Evolutionary conservation across 2,329 filamentous ascomycete genomes (phyloP).

Genomic region (Ophiostoma fasciatum): DNA sequence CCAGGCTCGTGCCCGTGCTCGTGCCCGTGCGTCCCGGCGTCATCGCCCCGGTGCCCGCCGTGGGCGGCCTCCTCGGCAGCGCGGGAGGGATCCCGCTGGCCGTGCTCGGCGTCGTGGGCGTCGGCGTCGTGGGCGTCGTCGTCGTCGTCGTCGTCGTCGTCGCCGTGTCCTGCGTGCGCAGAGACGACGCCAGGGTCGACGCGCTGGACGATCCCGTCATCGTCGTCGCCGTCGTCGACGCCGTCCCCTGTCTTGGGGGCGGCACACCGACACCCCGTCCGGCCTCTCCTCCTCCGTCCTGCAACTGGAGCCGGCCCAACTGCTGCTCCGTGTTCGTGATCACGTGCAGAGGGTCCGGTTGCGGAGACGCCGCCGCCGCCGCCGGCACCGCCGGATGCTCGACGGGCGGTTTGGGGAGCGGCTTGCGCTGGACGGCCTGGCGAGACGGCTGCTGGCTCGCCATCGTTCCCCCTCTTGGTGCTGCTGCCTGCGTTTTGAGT

Average conservation of each 20-base stretch:
- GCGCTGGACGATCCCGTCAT: neutral
- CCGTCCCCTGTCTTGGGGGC: neutral
- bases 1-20: too few relatives aligned
- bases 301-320: neutral
- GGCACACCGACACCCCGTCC: neutral
- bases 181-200: neutral
- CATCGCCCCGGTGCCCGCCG: neutral
- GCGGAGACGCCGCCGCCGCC: neutral
- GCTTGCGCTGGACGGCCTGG: neutral
- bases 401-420: neutral
- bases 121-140: neutral
- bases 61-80: neutral
- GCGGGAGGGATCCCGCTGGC: neutral
- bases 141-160: neutral
- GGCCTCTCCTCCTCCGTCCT: neutral
- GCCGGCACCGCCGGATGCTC: neutral
- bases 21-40: too few relatives aligned
- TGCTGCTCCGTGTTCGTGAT: neutral
- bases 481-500: neutral
- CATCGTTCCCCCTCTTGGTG: too few relatives aligned
- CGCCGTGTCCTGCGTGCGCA: neutral
- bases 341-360: too few relatives aligned
- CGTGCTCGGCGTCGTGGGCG: neutral
- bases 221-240: neutral
- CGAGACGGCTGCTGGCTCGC: constrained; percentile 13